Conservation (phyloP, 2,329 filamentous ascomycete genomes). For the Amylocarpus encephaloides region DNA sequence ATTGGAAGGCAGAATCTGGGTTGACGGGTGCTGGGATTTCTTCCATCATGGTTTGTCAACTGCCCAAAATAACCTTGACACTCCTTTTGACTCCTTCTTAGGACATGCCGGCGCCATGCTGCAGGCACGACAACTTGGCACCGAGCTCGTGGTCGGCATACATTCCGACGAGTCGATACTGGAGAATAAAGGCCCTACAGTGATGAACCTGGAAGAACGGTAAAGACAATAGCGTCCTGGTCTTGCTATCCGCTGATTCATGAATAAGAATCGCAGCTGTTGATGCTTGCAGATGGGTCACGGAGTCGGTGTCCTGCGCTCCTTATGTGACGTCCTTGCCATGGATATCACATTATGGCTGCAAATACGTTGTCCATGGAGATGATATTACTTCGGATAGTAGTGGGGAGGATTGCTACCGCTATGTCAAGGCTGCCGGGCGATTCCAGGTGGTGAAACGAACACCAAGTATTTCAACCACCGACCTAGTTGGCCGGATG, state of each 20-base stretch:
- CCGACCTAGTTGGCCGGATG: slow-evolving; percentile 97
- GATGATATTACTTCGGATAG: slow-evolving; percentile 97
- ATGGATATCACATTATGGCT: slow-evolving; percentile 94
- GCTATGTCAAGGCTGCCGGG: slow-evolving; percentile 89
- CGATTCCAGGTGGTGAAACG: slow-evolving; percentile 96
- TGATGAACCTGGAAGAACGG: slow-evolving; percentile 92
- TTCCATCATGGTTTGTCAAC: slow-evolving; percentile 75
- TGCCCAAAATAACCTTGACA: neutral
- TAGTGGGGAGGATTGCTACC: slow-evolving; percentile 91
- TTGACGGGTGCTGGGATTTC: slow-evolving; percentile 99
- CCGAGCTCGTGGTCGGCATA: slow-evolving; percentile 83
- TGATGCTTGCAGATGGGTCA: slow-evolving; percentile 92
- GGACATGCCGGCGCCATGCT: slow-evolving; percentile 96
- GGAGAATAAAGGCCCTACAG: slow-evolving; percentile 94
- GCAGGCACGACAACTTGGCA: slow-evolving; percentile 85
- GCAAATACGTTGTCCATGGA: slow-evolving; percentile 91
- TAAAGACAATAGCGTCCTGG: slow-evolving; percentile 30
- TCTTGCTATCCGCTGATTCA: slow-evolving; percentile 26
- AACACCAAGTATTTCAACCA: slow-evolving; percentile 94
- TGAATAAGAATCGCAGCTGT: slow-evolving; percentile 69
- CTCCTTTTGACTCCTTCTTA: slow-evolving; percentile 32
- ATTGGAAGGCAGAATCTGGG: slow-evolving; percentile 75
- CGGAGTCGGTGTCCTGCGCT: slow-evolving; percentile 72
- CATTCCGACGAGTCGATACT: slow-evolving; percentile 95
- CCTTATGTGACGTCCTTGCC: slow-evolving; percentile 91